A percentile compares a stretch with the other conserved stretches of the same genome.
Evolutionary conservation across 1,284 basidiomycete species (phyloP).

Genomic region (Tilletia caries): DNA sequence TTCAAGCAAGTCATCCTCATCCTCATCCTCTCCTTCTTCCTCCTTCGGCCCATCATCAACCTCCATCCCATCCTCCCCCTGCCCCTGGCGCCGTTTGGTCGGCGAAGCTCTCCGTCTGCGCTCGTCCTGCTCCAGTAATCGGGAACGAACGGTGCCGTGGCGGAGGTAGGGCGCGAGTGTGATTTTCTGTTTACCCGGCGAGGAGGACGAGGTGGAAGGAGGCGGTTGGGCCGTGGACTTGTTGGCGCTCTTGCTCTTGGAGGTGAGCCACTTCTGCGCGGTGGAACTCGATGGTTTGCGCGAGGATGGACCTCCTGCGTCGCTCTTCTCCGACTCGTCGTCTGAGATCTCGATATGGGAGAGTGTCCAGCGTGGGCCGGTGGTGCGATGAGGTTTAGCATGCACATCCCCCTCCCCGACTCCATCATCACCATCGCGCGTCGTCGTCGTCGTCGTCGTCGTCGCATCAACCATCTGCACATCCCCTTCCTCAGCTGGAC

Average conservation of each 20-base stretch:
- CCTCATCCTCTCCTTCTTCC: background rate
- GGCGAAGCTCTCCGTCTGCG: background rate
- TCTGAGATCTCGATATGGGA: conserved; percentile 9
- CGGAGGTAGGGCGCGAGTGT: conserved; percentile 7
- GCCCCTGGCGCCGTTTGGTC: background rate
- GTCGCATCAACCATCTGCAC: too few species aligned
- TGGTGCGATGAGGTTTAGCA: background rate
- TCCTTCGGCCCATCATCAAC: background rate
- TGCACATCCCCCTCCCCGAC: too few species aligned
- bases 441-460: too few species aligned
- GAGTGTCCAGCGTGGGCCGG: background rate
- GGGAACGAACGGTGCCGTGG: background rate
- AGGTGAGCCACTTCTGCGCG: too few species aligned
- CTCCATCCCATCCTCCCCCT: background rate
- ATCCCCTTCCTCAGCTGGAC: too few species aligned
- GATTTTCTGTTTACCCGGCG: background rate
- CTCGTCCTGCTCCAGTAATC: conserved; percentile 2
- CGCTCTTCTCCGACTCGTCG: background rate
- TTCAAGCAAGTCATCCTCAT: background rate
- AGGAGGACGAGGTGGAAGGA: too few species aligned
- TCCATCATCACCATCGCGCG: too few species aligned
- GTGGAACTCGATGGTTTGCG: too few species aligned
- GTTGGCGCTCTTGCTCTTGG: too few species aligned
- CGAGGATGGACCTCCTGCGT: background rate
- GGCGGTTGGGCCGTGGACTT: too few species aligned